Base-by-base conservation (phyloP, 805 yeast genomes). In the Candida chauliodis region DNA sequence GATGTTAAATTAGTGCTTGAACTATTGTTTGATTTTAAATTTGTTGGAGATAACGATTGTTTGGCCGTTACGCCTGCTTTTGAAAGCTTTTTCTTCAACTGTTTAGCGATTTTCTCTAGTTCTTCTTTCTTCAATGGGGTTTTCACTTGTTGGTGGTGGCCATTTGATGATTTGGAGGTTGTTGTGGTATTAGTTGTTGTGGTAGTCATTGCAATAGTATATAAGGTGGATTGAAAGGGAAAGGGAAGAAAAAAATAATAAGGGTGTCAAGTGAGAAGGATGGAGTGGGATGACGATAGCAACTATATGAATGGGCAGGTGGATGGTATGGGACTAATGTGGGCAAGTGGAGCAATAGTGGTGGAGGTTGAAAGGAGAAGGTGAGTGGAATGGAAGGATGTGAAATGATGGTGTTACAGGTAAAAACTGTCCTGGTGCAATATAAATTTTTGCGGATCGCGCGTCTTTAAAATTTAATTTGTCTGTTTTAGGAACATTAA, bases 1-100 rank as follows among this genome's bases (percentile, higher is more conserved):
- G 42, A 40, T 21, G 46, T 15, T 13, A 47, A 37, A 29, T 29
- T 41, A 17, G n/a, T n/a, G n/a, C 32, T 13, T 3, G 3, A 8
- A 25, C 16, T 34, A 17, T 15, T 13, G 8, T 13, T 28, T 5
- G 51, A 62, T 46, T 53, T 53, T 28, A 50, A 43, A 42, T 37
- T 40, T 26, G 46, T 42, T 2, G 61, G 58, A 6, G 56, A 50
- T 21, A 49, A 35, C 20, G 58, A 49, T 37, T 53, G 69, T 43
- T 65, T 68, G 23, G 74, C 74, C 11, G 74, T 57, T 24, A 66
- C 63, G n/a, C 71, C 62, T 9, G 74, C 74, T 45, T 57, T 59
- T 22, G 69, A 61, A 19, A 68, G 53, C 46, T 66, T 66, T 40
- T 55, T 58, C 49, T 67, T 68, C 44, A 68, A 56, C 49, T 66